Evolutionary conservation across 2,329 filamentous ascomycete genomes (phyloP).

Genomic region (Sporothrix globosa): DNA sequence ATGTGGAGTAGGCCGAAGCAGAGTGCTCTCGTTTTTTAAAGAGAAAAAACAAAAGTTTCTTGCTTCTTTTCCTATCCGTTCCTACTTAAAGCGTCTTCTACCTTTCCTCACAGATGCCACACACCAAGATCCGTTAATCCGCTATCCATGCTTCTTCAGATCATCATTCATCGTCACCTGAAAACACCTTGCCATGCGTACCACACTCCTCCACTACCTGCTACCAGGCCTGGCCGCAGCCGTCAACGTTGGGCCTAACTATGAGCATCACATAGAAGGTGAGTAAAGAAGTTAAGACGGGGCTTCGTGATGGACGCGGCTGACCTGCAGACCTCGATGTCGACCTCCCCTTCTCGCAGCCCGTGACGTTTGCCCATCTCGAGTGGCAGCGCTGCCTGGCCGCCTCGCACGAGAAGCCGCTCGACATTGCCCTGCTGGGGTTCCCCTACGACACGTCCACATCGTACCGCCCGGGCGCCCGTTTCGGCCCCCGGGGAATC

Average conservation of each 20-base stretch:
- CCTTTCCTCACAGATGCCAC: neutral
- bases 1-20: too few relatives aligned
- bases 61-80: too few relatives aligned
- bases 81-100: too few relatives aligned
- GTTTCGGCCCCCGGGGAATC: constrained; percentile 36
- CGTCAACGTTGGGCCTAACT: constrained; percentile 6
- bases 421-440: constrained; percentile 35
- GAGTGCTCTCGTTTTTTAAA: too few relatives aligned
- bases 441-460: constrained; percentile 37
- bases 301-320: neutral
- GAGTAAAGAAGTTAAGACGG: neutral
- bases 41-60: too few relatives aligned
- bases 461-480: constrained; percentile 35
- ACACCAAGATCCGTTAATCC: neutral
- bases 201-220: constrained; percentile 5
- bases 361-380: constrained; percentile 34
- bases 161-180: neutral
- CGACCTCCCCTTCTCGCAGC: constrained; percentile 33
- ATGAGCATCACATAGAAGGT: constrained; percentile 9
- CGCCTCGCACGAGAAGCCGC: constrained; percentile 28
- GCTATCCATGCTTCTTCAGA: neutral
- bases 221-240: constrained; percentile 8
- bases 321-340: constrained; percentile 31
- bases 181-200: neutral
- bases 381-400: constrained; percentile 34